These are phyloP conservation scores for Kodamaea sp. DNA, from an alignment of 1,139 yeast genomes.

Conservation along the genomic window DNA sequence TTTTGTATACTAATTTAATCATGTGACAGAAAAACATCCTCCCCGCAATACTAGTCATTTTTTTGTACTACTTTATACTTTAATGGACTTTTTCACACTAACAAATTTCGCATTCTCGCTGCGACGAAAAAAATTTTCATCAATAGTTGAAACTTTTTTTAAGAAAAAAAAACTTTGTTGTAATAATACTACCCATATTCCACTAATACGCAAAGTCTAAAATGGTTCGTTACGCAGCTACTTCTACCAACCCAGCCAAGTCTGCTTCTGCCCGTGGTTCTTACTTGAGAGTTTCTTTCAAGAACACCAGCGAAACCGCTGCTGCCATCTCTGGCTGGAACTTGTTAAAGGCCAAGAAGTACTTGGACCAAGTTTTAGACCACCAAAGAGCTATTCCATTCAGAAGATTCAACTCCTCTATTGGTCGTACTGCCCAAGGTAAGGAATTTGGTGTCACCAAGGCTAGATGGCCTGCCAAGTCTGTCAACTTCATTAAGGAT, in stretches of 20 bases:
- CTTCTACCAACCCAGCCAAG: conserved; percentile 99
- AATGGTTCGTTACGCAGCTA: conserved; percentile 90
- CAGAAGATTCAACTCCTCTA: conserved; percentile 95
- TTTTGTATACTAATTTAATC: too few relatives aligned
- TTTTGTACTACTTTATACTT: too few relatives aligned
- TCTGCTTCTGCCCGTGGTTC: conserved; percentile 99
- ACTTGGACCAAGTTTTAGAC: conserved; percentile 94
- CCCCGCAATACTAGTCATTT: too few relatives aligned
- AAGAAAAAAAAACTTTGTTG: not conserved
- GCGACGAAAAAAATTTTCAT: too few relatives aligned
- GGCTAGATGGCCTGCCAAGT: conserved; percentile 99
- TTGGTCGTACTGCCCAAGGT: conserved; percentile 99
- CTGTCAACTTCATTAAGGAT: conserved; percentile 93
- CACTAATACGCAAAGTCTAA: conserved; percentile 15
- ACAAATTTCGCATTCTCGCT: not conserved
- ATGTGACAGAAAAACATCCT: too few relatives aligned
- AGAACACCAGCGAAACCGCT: conserved; percentile 99
- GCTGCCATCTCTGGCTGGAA: conserved; percentile 99
- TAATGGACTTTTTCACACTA: not conserved
- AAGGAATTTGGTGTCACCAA: conserved; percentile 99
- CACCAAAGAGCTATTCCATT: conserved; percentile 99
- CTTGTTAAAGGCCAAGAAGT: conserved; percentile 90
- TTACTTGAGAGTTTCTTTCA: conserved; percentile 98
- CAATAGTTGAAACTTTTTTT: too few relatives aligned
- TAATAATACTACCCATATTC: not conserved